phyloP scores from a whole-genome alignment of 2,329 filamentous ascomycete species.

The Ceratocystis ficicola region DNA sequence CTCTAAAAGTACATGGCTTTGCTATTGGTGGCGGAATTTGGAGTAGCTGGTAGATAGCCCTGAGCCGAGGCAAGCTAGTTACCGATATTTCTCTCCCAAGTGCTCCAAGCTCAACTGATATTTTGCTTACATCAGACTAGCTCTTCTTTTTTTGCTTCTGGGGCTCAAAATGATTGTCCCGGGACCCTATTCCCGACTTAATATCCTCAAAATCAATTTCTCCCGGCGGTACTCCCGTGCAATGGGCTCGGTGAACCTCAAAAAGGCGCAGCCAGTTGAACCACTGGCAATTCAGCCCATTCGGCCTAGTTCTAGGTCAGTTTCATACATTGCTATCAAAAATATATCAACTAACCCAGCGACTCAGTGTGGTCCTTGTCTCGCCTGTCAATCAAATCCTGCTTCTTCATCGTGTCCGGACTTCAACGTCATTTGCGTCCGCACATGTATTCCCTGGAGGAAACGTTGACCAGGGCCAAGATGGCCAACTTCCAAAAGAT shows the following conservation, averaged over 20 bases:
- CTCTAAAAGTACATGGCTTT: neutral
- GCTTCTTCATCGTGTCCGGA: slow-evolving; percentile 72
- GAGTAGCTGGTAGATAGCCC: neutral
- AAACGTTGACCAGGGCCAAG: slow-evolving; percentile 64
- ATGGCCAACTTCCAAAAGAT: slow-evolving; percentile 46
- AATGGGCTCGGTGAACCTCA: slow-evolving; percentile 5
- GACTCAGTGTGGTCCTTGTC: slow-evolving; percentile 55
- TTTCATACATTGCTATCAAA: neutral
- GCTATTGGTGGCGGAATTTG: neutral
- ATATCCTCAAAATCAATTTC: neutral
- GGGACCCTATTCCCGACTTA: no score
- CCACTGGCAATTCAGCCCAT: slow-evolving; percentile 1
- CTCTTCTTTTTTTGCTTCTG: neutral
- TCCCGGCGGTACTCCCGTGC: neutral
- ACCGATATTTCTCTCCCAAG: neutral
- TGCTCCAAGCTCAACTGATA: neutral
- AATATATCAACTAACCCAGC: neutral
- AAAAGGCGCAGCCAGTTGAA: neutral
- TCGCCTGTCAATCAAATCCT: slow-evolving; percentile 80
- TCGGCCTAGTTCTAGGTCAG: slow-evolving; percentile 16
- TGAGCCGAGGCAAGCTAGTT: neutral
- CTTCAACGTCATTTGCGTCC: slow-evolving; percentile 72
- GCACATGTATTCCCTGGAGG: slow-evolving; percentile 95
- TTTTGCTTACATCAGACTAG: neutral
- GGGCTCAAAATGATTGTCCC: neutral